Evolutionary conservation across 106 monocot species (phyloP), one percentile per base, ranked within the genome.

Genomic region (Phalaenopsis aphrodite): DNA sequence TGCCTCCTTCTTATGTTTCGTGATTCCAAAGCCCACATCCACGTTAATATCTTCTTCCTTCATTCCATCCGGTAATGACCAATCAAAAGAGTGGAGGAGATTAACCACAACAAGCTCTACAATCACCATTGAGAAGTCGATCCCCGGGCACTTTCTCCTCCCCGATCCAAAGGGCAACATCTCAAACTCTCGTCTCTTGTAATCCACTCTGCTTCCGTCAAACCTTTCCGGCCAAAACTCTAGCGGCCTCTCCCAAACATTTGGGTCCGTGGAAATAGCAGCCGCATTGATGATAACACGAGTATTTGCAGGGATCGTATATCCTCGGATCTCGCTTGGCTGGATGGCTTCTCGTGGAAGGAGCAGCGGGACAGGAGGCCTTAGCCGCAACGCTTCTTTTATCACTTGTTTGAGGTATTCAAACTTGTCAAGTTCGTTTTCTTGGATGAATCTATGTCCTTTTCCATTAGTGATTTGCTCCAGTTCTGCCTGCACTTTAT

Each of bases 211-310:
- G 14, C 67, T 55, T 0, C 17, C 75, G 17, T 76, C n/a, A 0
- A 86, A 88, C 42, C 88, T 79, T 67, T 86, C 83, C 7, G 88
- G 88, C 41, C 41, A n/a, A 49, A 88, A 88, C 75, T 76, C 78
- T 0, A 39, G 2, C 6, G 88, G 86, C 3, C 64, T 41, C 0
- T 81, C 77, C 88, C 88, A 88, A 16, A 81, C 71, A 2, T 75
- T 45, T 7, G 86, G 56, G 81, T 86, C 81, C 48, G 55, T 84
- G 38, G 89, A 71, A 41, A 96, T 91, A 52, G 89, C 91, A 89
- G 88, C 91, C 85, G 89, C 89, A 89, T 96, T 96, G 56, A 96
- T 89, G 85, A 93, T 89, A 2, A 89, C 93, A 12, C 87, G 88
- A 39, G 95, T 96, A 15, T 91, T 91, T 1, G 82, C 85, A 0